phyloP scores from a whole-genome alignment of 2,329 filamentous ascomycete genomes.

The Ascochyta pisi region DNA sequence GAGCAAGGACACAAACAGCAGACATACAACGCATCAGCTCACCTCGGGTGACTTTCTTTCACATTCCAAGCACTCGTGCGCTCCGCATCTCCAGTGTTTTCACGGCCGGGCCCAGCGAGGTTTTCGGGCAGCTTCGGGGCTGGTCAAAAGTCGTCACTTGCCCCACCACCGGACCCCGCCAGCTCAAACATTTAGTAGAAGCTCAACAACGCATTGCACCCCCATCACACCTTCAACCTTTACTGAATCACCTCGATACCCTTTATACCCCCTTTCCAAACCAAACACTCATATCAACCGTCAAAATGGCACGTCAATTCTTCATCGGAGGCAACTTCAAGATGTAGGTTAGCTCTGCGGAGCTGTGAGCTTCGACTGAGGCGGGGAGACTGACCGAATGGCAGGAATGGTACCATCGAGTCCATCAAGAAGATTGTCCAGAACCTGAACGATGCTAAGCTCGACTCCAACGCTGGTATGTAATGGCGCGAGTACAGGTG shows the following conservation, averaged over 20 bases:
- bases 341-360: constrained; percentile 68
- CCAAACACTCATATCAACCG: constrained; percentile 23
- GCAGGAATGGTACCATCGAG: constrained; percentile 90
- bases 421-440: constrained; percentile 90
- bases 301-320: constrained; percentile 92
- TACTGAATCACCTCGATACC: constrained; percentile 13
- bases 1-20: background rate
- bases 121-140: constrained; percentile 16
- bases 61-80: constrained; percentile 15
- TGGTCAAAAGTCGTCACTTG: constrained; percentile 28
- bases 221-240: constrained; percentile 19
- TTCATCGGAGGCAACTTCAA: constrained; percentile 99
- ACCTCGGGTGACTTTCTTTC: constrained; percentile 17
- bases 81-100: constrained; percentile 36
- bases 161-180: constrained; percentile 34
- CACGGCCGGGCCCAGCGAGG: constrained; percentile 33
- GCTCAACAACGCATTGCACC: constrained; percentile 43
- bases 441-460: constrained; percentile 83
- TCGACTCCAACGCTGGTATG: constrained; percentile 77
- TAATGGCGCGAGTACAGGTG: constrained; percentile 23
- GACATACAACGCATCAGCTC: background rate
- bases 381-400: constrained; percentile 18
- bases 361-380: constrained; percentile 10
- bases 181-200: constrained; percentile 32
- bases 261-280: constrained; percentile 8